These are phyloP conservation scores for Puccinellia tenuiflora DNA, from an alignment of 176 grass and related monocot genomes.

Conservation along the genomic window DNA sequence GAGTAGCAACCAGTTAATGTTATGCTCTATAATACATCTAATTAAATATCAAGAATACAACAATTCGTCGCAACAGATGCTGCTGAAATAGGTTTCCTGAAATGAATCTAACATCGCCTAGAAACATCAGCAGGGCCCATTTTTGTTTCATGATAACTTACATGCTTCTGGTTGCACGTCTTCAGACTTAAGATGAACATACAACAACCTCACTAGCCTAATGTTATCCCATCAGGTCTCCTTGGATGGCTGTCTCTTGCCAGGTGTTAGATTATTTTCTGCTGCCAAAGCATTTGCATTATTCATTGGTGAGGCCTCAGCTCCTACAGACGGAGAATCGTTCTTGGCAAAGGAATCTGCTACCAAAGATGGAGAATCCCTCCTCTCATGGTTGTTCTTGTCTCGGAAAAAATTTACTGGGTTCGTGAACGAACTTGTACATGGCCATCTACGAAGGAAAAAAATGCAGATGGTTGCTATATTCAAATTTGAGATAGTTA, in stretches of 20 bases:
- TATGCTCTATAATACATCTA: constrained; percentile 29
- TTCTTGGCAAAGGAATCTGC: constrained; percentile 34
- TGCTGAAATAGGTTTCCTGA: constrained; percentile 10
- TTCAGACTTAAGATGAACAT: constrained; percentile 20
- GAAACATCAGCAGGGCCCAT: constrained; percentile 9
- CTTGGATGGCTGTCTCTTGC: constrained; percentile 50
- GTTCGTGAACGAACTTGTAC: constrained; percentile 57
- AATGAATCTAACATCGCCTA: constrained; percentile 13
- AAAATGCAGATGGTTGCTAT: constrained; percentile 2
- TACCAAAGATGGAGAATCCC: constrained; percentile 31
- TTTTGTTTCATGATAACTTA: constrained; percentile 27
- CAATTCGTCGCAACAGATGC: constrained; percentile 10
- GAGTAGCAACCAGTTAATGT: constrained; percentile 11
- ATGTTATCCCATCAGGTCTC: constrained; percentile 43
- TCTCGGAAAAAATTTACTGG: constrained; percentile 27
- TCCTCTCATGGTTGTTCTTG: constrained; percentile 38
- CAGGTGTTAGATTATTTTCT: constrained; percentile 50
- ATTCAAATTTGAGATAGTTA: constrained; percentile 9
- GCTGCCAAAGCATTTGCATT: constrained; percentile 29
- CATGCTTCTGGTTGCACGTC: constrained; percentile 30
- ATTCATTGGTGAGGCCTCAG: constrained; percentile 41
- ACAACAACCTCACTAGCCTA: constrained; percentile 16
- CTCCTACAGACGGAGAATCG: constrained; percentile 32
- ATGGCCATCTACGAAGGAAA: constrained; percentile 49
- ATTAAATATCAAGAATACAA: constrained; percentile 25